Percentiles rank a stretch among this genome's conserved stretches.
phyloP scores from a whole-genome alignment of 129 eudicot genomes.

The Smallanthus sonchifolius region DNA sequence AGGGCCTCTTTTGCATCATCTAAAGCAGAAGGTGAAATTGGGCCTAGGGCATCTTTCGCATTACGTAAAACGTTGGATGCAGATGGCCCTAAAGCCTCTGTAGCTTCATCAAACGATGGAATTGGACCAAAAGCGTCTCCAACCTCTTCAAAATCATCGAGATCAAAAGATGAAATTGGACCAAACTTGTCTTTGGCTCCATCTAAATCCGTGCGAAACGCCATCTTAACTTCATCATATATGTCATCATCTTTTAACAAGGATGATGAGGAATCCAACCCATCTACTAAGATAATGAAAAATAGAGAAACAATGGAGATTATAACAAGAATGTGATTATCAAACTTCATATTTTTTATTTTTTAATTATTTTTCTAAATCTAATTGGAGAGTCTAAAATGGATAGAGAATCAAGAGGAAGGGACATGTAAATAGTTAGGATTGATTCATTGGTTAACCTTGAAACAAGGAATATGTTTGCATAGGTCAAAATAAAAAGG shows the following conservation, averaged over 20 bases:
- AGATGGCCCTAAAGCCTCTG: conserved; percentile 16
- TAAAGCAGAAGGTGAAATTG: conserved; percentile 22
- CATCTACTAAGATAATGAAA: not conserved
- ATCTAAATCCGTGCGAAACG: conserved; percentile 12
- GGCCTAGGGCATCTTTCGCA: conserved; percentile 23
- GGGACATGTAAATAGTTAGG: conserved; percentile 19
- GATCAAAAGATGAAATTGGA: conserved; percentile 23
- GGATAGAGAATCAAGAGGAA: conserved; percentile 6
- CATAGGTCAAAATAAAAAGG: not conserved
- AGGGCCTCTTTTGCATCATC: conserved; percentile 20
- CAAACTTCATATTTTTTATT: conserved; percentile 23
- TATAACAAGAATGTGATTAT: conserved; percentile 22
- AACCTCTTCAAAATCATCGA: conserved; percentile 15
- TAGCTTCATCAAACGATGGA: conserved; percentile 16
- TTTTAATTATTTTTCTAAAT: not conserved
- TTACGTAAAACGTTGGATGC: conserved; percentile 7
- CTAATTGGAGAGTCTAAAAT: conserved; percentile 5
- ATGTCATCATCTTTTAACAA: conserved; percentile 5
- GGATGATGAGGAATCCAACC: not conserved
- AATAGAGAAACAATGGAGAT: conserved; percentile 22
- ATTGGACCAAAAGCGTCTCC: conserved; percentile 18
- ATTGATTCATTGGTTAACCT: conserved; percentile 17
- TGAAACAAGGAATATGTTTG: conserved; percentile 16
- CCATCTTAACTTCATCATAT: conserved; percentile 9
- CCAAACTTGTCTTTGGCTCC: conserved; percentile 24